Conservation (phyloP, 352 stramenopile genomes). For the Globisporangium canariense region DNA sequence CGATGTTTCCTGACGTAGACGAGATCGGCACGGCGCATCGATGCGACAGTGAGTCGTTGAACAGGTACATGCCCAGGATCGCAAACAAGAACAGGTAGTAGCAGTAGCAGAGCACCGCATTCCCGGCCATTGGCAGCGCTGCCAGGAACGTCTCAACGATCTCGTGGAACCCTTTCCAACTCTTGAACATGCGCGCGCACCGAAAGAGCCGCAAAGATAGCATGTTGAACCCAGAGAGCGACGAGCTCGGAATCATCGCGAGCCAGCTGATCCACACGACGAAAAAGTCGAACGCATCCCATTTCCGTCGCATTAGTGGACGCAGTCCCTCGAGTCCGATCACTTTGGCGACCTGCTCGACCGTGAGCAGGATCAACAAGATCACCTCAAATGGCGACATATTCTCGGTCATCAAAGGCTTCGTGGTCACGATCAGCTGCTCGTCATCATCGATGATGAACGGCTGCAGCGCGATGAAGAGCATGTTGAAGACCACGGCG, state of each 20-base stretch:
- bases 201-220: slow-evolving; percentile 73
- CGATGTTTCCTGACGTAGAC: slow-evolving; percentile 17
- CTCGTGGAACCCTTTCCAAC: slow-evolving; percentile 74
- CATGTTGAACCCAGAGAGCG: slow-evolving; percentile 63
- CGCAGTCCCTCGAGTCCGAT: slow-evolving; percentile 62
- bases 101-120: slow-evolving; percentile 74
- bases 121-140: slow-evolving; percentile 66
- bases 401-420: slow-evolving; percentile 38
- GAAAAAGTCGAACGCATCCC: slow-evolving; percentile 66
- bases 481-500: slow-evolving; percentile 59
- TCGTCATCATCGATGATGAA: slow-evolving; percentile 50
- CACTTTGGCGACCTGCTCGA: slow-evolving; percentile 63
- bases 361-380: slow-evolving; percentile 59
- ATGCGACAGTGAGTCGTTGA: slow-evolving; percentile 78
- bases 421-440: slow-evolving; percentile 28
- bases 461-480: slow-evolving; percentile 59
- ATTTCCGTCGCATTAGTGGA: slow-evolving; percentile 56
- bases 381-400: slow-evolving; percentile 59
- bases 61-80: slow-evolving; percentile 85
- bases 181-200: slow-evolving; percentile 61
- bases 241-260: slow-evolving; percentile 37
- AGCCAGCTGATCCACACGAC: slow-evolving; percentile 67
- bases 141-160: slow-evolving; percentile 76
- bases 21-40: slow-evolving; percentile 43
- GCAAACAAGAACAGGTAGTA: slow-evolving; percentile 87